phyloP scores from a whole-genome alignment of 805 yeast genomes.

The Candida chilensis region DNA sequence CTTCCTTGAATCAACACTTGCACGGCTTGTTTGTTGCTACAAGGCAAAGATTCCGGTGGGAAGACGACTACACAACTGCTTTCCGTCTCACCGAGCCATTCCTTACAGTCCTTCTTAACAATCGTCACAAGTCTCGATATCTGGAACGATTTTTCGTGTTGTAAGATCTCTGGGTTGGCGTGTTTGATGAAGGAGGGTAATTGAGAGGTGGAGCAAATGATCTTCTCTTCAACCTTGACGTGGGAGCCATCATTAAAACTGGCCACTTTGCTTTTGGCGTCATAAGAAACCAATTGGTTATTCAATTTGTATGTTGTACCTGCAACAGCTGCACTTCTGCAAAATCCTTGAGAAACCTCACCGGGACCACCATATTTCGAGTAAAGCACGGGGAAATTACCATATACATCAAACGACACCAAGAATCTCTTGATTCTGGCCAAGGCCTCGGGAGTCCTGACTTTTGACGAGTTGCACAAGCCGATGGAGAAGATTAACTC shows the following conservation, averaged over 20 bases:
- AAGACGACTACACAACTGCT: constrained; percentile 82
- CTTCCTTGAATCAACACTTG: constrained; percentile 85
- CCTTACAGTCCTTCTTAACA: constrained; percentile 79
- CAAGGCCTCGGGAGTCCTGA: constrained; percentile 67
- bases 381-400: constrained; percentile 86
- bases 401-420: constrained; percentile 82
- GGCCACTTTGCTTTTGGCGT: constrained; percentile 60
- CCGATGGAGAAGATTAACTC: constrained; percentile 88
- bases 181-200: constrained; percentile 31
- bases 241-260: constrained; percentile 66
- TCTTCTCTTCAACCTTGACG: constrained; percentile 70
- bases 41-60: constrained; percentile 74
- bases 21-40: constrained; percentile 61
- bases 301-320: constrained; percentile 89
- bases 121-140: constrained; percentile 73
- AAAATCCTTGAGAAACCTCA: constrained; percentile 92
- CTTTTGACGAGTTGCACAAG: constrained; percentile 50
- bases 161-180: constrained; percentile 32
- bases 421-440: constrained; percentile 78
- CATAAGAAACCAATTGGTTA: constrained; percentile 56
- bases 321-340: constrained; percentile 96
- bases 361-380: constrained; percentile 96
- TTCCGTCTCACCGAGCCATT: constrained; percentile 88
- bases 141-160: constrained; percentile 33
- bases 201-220: constrained; percentile 69